Base-by-base conservation (phyloP, 805 yeast genomes). In the Candida ortonii region DNA sequence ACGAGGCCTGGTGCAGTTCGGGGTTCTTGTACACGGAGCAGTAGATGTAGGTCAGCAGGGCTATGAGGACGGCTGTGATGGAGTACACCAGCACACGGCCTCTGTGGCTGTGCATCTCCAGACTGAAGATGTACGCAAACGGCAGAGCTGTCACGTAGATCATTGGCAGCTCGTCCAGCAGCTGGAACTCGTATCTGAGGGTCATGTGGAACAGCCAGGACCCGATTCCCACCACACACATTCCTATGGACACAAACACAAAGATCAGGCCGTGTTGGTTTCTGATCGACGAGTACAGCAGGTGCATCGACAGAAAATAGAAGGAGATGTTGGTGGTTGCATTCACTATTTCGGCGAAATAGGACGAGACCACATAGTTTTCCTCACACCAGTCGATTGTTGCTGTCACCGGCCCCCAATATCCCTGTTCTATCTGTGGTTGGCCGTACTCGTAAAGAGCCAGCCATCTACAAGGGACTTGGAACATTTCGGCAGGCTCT, bases 361-460 rank as follows among this genome's bases (percentile, higher is more conserved):
- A 89, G 7, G 70, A 70, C 5, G 89, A 74, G 1, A 88, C 84
- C n/a, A 87, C 95, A 57, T 88, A 88, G 65, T 88, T 88, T 61
- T 88, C 96, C 53, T 88, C 97, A 60, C 97, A 88, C 96, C 96
- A 88, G 54, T 88, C 97, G 25, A 89, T 89, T n/a, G 96, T 87
- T 16, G 95, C 71, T 1, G 96, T 88, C 4, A 81, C 80, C 6
- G 65, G 60, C 3, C 90, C 89, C 95, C 95, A 84, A 53, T 59
- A 79, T 1, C 88, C 89, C 24, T 44, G 52, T 11, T 30, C 30
- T 4, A 15, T 9, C 15, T 28, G 20, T 3, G 53, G 53, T n/a
- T 46, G 47, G 15, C 36, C 38, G 31, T 52, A 52, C 22, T 48
- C 27, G 17, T 30, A 43, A 3, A 33, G 34, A 3, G 45, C 30